Conservation (phyloP, 2,329 filamentous ascomycete genomes). For the Pseudocercospora vitis region DNA sequence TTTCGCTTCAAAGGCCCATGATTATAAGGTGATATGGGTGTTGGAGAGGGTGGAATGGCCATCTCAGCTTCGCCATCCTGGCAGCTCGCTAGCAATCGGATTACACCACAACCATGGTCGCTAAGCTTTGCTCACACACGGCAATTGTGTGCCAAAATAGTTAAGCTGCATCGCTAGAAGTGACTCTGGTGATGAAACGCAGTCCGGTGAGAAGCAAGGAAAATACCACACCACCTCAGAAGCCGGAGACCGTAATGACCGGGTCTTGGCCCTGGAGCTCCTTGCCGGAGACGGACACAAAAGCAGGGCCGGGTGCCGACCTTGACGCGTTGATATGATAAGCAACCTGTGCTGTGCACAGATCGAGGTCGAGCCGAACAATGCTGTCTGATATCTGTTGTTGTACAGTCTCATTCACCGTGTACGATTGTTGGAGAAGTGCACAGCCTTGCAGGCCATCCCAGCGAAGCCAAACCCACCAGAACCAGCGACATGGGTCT, state of each 20-base stretch:
- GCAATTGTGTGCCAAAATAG: too few species aligned
- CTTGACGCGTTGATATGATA: slow-evolving; percentile 19
- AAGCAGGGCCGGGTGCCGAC: background rate
- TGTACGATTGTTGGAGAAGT: background rate
- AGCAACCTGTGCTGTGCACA: slow-evolving; percentile 4
- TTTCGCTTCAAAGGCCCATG: too few species aligned
- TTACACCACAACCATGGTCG: too few species aligned
- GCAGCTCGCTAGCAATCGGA: too few species aligned
- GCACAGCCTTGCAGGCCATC: background rate
- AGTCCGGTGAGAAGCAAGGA: too few species aligned
- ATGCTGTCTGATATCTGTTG: background rate
- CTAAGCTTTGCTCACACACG: too few species aligned
- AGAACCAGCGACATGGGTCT: slow-evolving; percentile 8
- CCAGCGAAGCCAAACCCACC: background rate
- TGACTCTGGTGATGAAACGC: too few species aligned
- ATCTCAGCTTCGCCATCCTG: too few species aligned
- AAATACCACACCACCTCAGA: too few species aligned
- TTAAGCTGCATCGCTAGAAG: too few species aligned
- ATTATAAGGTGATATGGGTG: too few species aligned
- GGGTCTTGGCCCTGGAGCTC: background rate
- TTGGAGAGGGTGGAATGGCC: too few species aligned
- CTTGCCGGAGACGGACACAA: slow-evolving; percentile 3
- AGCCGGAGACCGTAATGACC: background rate
- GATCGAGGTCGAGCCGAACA: background rate
- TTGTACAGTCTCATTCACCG: background rate